Evolutionary conservation across 768 basidiomycete species (phyloP), one percentile per base, ranked within the genome.

Genomic region (Plicaturopsis crispa): DNA sequence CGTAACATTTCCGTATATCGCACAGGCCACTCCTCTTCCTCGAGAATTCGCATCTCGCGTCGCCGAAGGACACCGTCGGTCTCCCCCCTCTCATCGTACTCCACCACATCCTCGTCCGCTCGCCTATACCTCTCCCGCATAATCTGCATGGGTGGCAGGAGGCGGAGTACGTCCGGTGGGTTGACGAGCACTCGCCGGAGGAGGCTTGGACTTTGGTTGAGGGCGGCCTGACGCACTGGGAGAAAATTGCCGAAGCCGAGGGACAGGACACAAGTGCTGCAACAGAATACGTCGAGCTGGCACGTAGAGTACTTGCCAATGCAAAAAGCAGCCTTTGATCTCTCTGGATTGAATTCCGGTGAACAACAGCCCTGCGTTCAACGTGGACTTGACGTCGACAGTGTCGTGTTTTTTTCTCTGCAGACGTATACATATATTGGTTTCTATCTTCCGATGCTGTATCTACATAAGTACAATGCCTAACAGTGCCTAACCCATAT

Each of bases 81-180:
- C 68, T 97, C n/a, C 80, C 91, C 2, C 78, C 88, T 4, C 69
- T 97, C 16, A 77, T 96, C 48, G 83, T 98, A 12, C 64, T 97
- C 12, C 93, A 98, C 53, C 84, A 96, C 47, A 84, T 96, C 49
- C 70, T 96, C 23, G 92, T 98, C 18, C 80, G 89, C 7, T 89
- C 89, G 2, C 82, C 86, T 1, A 69, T 89, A 38, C 75, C 84
- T 4, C 69, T 98, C 26, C 94, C 96, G 7, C 90, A 99, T 55
- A 72, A 75, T 35, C 58, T 91, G 39, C 91, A 97, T 52, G 84
- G 85, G 0, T 98, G 96, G 94, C 84, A 87, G 41, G 91, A 97
- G 54, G 73, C 84, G 3, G 96, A 98, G 64, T 99, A 99, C 57
- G 87, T 96, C 35, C 77, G 88, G 31, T 99, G 93, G 92, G 71